Evolutionary conservation across 2,329 filamentous ascomycete species (phyloP).

Genomic region (Harringtonia aguacate): DNA sequence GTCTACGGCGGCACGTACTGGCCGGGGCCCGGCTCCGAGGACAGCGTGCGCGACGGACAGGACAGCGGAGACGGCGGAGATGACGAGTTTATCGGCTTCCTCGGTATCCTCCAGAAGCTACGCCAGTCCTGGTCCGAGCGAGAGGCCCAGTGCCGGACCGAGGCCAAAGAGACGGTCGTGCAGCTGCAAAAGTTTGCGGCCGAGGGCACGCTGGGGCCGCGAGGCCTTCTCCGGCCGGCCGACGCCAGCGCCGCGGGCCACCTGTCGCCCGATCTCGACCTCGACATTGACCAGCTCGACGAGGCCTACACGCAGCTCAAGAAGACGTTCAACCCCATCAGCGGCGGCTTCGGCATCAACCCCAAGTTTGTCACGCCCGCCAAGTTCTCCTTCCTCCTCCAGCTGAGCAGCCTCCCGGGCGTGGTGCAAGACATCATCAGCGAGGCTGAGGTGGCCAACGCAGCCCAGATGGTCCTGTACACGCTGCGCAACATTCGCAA

Average conservation of each 20-base stretch:
- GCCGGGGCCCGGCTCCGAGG: constrained; percentile 62
- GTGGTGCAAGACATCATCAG: constrained; percentile 84
- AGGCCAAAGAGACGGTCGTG: constrained; percentile 69
- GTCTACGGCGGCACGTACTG: constrained; percentile 96
- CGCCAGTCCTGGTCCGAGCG: constrained; percentile 68
- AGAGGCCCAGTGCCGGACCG: constrained; percentile 69
- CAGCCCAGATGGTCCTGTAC: constrained; percentile 67
- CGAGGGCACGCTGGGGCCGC: constrained; percentile 62
- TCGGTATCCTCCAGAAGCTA: constrained; percentile 74
- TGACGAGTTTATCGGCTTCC: constrained; percentile 59
- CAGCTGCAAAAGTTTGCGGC: constrained; percentile 82
- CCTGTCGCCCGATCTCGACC: constrained; percentile 43
- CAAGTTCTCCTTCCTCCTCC: constrained; percentile 73
- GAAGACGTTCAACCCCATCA: constrained; percentile 64
- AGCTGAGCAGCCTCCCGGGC: constrained; percentile 58
- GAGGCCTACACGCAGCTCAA: constrained; percentile 78
- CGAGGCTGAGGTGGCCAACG: constrained; percentile 65
- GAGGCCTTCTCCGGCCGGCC: constrained; percentile 16
- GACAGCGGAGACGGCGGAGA: constrained; percentile 37
- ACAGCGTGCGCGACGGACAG: constrained; percentile 25
- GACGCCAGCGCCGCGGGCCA: constrained; percentile 17
- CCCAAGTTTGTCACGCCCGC: constrained; percentile 88
- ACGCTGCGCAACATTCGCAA: constrained; percentile 66
- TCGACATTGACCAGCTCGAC: constrained; percentile 86
- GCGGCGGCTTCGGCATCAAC: constrained; percentile 70